Evolutionary conservation across 257 asterid species (phyloP).

Genomic region (Echites panduratus): DNA sequence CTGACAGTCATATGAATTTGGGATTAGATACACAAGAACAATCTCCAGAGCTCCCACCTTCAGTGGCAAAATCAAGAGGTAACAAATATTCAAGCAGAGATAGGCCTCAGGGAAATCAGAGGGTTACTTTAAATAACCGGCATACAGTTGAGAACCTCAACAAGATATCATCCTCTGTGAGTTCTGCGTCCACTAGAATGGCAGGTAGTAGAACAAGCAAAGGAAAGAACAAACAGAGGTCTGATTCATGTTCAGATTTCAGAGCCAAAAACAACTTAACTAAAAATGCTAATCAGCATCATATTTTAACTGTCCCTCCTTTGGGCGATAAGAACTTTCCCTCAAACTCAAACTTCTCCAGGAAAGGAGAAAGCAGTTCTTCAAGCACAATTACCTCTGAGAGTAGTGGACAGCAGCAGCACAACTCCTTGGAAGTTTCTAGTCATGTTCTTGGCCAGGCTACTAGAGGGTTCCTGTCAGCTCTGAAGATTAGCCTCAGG

Average conservation of each 20-base stretch:
- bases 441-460: slow-evolving; percentile 24
- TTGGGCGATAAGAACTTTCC: slow-evolving; percentile 1
- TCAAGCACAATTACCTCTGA: slow-evolving; percentile 27
- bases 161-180: slow-evolving; percentile 9
- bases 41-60: slow-evolving; percentile 34
- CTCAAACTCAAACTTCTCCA: slow-evolving; percentile 15
- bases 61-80: slow-evolving; percentile 43
- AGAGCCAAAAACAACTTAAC: slow-evolving; percentile 15
- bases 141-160: slow-evolving; percentile 16
- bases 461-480: slow-evolving; percentile 26
- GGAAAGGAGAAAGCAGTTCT: slow-evolving; percentile 16
- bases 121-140: slow-evolving; percentile 14
- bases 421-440: slow-evolving; percentile 18
- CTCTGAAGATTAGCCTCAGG: slow-evolving; percentile 34
- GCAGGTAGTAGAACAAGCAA: slow-evolving; percentile 3
- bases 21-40: slow-evolving; percentile 15
- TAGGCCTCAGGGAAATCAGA: slow-evolving; percentile 17
- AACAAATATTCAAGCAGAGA: slow-evolving; percentile 25
- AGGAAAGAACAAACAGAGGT: slow-evolving; percentile 6
- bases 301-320: slow-evolving; percentile 4
- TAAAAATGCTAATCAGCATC: slow-evolving; percentile 12
- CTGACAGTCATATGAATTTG: slow-evolving; percentile 9
- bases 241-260: slow-evolving; percentile 12
- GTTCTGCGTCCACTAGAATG: slow-evolving; percentile 13
- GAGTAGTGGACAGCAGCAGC: slow-evolving; percentile 14